A percentile compares a stretch with the other conserved stretches of the same genome.
phyloP scores from a whole-genome alignment of 2,329 filamentous ascomycete genomes.

The Balansia obtecta region DNA sequence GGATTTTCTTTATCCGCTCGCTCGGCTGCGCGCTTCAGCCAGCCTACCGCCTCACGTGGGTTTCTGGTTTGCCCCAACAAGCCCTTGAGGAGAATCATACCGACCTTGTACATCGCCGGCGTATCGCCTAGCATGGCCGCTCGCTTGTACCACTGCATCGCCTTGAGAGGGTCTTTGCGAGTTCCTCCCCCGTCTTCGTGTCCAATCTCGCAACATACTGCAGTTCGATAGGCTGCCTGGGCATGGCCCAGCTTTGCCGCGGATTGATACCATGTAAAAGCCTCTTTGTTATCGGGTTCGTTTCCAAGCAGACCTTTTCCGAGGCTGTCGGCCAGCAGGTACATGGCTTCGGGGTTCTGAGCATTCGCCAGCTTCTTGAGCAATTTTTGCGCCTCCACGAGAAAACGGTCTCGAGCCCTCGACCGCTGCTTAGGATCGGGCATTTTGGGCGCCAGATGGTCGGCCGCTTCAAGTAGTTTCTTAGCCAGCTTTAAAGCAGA shows the following conservation, averaged over 20 bases:
- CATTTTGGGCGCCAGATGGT: conserved; percentile 52
- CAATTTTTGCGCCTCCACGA: conserved; percentile 77
- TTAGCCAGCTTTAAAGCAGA: conserved; percentile 65
- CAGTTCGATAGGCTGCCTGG: conserved; percentile 82
- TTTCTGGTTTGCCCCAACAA: conserved; percentile 79
- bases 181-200: conserved; percentile 91
- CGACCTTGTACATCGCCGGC: conserved; percentile 96
- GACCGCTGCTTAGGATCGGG: conserved; percentile 59
- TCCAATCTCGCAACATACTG: conserved; percentile 94
- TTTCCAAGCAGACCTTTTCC: conserved; percentile 70
- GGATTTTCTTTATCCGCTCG: conserved; percentile 81
- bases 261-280: conserved; percentile 85
- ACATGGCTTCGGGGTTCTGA: conserved; percentile 79
- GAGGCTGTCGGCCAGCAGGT: conserved; percentile 81
- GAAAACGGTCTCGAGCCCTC: conserved; percentile 71
- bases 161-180: conserved; percentile 79
- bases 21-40: conserved; percentile 89
- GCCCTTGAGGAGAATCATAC: conserved; percentile 90
- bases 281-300: conserved; percentile 78
- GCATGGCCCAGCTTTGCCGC: conserved; percentile 83
- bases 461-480: conserved; percentile 74
- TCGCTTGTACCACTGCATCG: conserved; percentile 95
- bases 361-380: conserved; percentile 72
- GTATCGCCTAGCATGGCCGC: conserved; percentile 83
- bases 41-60: conserved; percentile 73